These are phyloP conservation scores for Leptographium lundbergii DNA, from an alignment of 2,329 filamentous ascomycete species.

Conservation along the genomic window DNA sequence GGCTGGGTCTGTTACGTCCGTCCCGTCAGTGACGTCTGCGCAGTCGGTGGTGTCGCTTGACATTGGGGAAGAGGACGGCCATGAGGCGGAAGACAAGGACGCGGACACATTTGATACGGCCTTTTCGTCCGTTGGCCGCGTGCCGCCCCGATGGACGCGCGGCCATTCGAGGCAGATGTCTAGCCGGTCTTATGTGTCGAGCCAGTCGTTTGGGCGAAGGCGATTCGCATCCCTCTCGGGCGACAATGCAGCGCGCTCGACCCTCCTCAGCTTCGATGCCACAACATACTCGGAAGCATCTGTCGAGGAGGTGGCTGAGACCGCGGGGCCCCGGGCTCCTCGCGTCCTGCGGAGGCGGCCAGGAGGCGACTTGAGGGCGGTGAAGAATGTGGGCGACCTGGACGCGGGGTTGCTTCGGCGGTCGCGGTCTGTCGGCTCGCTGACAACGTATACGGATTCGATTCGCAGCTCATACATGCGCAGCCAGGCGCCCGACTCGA, in stretches of 20 bases:
- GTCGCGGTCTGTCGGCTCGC: slow-evolving; percentile 45
- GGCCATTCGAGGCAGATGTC: slow-evolving; percentile 34
- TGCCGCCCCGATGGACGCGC: slow-evolving; percentile 20
- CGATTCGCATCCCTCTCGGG: slow-evolving; percentile 51
- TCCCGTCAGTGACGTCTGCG: neutral
- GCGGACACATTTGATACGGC: neutral
- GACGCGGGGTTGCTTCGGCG: slow-evolving; percentile 35
- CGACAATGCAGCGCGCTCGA: slow-evolving; percentile 34
- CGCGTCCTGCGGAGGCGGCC: slow-evolving; percentile 58
- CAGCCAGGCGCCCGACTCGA: slow-evolving; percentile 26
- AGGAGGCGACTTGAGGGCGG: slow-evolving; percentile 61
- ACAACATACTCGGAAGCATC: slow-evolving; percentile 42
- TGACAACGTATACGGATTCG: slow-evolving; percentile 49
- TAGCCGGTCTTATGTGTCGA: slow-evolving; percentile 34
- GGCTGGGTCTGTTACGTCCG: neutral
- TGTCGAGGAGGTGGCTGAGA: slow-evolving; percentile 31
- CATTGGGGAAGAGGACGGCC: slow-evolving; percentile 15
- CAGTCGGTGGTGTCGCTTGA: slow-evolving; percentile 14
- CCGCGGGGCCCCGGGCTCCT: slow-evolving; percentile 36
- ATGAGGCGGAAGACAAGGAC: neutral
- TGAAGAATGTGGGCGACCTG: slow-evolving; percentile 50
- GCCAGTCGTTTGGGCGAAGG: slow-evolving; percentile 37
- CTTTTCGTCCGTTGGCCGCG: slow-evolving; percentile 11
- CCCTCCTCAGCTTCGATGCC: slow-evolving; percentile 48
- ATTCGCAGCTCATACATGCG: slow-evolving; percentile 43